These are phyloP conservation scores for Aegle marmelos DNA, from an alignment of 345 rosid species.

Conservation along the genomic window DNA sequence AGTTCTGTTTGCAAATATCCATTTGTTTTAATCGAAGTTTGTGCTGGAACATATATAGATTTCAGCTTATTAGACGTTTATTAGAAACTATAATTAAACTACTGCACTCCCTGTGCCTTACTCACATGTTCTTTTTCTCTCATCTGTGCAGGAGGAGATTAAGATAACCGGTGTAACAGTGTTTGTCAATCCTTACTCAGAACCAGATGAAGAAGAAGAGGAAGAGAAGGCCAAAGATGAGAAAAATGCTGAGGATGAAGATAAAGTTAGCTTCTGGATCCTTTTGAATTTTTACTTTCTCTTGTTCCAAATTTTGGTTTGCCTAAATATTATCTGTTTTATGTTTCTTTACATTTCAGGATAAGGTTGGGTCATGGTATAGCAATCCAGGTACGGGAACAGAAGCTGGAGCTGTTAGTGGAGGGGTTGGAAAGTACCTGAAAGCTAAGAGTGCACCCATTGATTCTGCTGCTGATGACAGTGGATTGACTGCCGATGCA, in stretches of 20 bases:
- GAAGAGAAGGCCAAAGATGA: slow-evolving; percentile 60
- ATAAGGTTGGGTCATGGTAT: slow-evolving; percentile 84
- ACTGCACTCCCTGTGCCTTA: not conserved
- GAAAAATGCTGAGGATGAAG: slow-evolving; percentile 53
- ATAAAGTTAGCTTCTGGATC: slow-evolving; percentile 36
- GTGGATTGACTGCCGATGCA: slow-evolving; percentile 29
- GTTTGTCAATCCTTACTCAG: slow-evolving; percentile 84
- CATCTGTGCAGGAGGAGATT: slow-evolving; percentile 71
- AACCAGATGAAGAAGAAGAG: slow-evolving; percentile 78
- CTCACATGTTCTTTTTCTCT: slow-evolving; percentile 6
- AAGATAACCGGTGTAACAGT: slow-evolving; percentile 69
- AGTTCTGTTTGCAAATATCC: not conserved
- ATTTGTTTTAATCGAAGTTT: slow-evolving; percentile 2
- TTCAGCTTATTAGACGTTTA: not conserved
- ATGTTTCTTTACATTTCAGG: slow-evolving; percentile 41
- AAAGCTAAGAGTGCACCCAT: slow-evolving; percentile 48
- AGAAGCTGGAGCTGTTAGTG: slow-evolving; percentile 43
- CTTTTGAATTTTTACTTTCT: not conserved
- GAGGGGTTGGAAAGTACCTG: slow-evolving; percentile 80
- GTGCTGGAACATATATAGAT: not conserved
- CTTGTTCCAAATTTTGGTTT: not conserved
- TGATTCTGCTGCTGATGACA: slow-evolving; percentile 32
- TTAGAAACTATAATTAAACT: not conserved
- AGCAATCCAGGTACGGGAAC: slow-evolving; percentile 82
- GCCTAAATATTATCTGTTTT: not conserved